A percentile compares a stretch with the other conserved stretches of the same genome.
phyloP scores from a whole-genome alignment of 345 rosid species.

The Theobroma cacao region DNA sequence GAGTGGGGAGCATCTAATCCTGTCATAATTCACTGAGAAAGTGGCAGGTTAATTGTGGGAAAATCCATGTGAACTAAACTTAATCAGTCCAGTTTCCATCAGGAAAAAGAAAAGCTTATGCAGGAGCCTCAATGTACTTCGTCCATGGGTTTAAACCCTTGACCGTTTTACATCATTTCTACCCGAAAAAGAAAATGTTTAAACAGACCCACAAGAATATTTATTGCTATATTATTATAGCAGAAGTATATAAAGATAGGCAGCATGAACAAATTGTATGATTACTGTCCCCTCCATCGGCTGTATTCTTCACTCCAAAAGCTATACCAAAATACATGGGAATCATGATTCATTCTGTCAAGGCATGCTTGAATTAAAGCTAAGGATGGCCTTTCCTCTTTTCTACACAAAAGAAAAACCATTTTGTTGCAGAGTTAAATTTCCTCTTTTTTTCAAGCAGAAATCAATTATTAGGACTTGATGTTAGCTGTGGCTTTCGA shows the following conservation, averaged over 20 bases:
- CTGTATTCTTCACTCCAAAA: not conserved
- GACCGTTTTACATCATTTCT: not conserved
- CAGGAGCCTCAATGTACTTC: not conserved
- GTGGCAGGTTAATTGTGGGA: not conserved
- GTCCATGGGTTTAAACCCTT: not conserved
- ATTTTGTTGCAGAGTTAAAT: not conserved
- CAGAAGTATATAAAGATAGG: not conserved
- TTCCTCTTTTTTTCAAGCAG: not conserved
- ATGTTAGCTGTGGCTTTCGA: not conserved
- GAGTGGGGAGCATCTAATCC: not conserved
- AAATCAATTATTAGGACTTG: not conserved
- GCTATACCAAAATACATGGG: not conserved
- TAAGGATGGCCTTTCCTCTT: not conserved
- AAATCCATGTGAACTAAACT: not conserved
- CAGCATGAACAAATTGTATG: not conserved
- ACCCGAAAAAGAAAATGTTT: not conserved
- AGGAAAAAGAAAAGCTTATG: not conserved
- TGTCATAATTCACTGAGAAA: not conserved
- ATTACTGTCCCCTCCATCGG: not conserved
- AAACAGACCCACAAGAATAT: not conserved
- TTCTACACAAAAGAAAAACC: not conserved
- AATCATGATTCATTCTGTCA: constrained; percentile 2
- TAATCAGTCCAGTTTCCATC: not conserved
- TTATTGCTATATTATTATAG: not conserved
- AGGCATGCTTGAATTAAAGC: constrained; percentile 3